These are phyloP conservation scores for Laguncularia racemosa DNA, from an alignment of 345 rosid genomes.

Conservation along the genomic window DNA sequence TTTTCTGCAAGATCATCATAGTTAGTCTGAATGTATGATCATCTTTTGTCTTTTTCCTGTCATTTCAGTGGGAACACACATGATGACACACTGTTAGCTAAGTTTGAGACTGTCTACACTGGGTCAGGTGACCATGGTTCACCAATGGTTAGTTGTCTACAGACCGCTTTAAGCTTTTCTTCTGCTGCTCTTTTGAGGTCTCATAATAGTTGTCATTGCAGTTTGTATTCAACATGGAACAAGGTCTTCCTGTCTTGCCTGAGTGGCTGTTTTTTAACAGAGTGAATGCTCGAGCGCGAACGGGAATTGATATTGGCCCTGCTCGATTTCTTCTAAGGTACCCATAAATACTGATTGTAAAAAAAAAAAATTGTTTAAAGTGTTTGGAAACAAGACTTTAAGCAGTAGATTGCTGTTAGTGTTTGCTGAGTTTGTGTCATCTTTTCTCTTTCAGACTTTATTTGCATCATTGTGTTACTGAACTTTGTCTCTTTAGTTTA, in stretches of 20 bases:
- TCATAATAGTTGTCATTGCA: conserved; percentile 26
- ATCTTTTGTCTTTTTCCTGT: conserved; percentile 6
- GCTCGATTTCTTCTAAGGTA: conserved; percentile 70
- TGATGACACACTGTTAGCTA: conserved; percentile 73
- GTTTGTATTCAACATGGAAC: conserved; percentile 85
- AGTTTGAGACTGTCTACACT: conserved; percentile 75
- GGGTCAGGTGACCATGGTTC: conserved; percentile 92
- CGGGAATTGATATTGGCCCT: conserved; percentile 75
- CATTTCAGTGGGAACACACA: conserved; percentile 66
- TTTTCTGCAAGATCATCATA: conserved; percentile 2
- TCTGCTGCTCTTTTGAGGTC: conserved; percentile 2
- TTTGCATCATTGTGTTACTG: background rate
- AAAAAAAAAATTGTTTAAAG: background rate
- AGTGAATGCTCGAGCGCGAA: conserved; percentile 79
- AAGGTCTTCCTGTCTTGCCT: conserved; percentile 79
- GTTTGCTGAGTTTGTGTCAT: background rate
- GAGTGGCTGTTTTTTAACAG: conserved; percentile 88
- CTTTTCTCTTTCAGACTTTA: background rate
- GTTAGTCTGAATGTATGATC: conserved; percentile 9
- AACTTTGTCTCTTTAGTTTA: conserved; percentile 35
- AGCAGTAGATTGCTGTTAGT: no score
- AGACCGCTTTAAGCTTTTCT: conserved; percentile 6
- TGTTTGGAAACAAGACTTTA: no score
- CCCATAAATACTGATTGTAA: background rate
- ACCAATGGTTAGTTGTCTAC: conserved; percentile 62